These are phyloP conservation scores for Hymenoscyphus infarciens DNA, from an alignment of 2,329 filamentous ascomycete genomes.

Conservation along the genomic window DNA sequence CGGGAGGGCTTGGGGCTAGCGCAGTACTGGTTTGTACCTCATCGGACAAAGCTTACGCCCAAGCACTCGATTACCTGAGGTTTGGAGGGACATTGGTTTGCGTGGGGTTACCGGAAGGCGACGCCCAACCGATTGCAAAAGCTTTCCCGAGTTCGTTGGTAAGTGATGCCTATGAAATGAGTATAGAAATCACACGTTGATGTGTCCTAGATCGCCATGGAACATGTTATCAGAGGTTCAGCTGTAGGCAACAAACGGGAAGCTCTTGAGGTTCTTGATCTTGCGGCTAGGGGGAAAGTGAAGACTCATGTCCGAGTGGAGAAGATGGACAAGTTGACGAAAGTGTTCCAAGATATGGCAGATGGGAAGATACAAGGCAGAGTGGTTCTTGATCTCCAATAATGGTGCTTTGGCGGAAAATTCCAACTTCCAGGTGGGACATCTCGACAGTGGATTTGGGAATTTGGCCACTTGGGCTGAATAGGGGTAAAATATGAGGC, in stretches of 20 bases:
- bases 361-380: constrained; percentile 43
- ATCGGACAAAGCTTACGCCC: constrained; percentile 48
- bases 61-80: constrained; percentile 45
- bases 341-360: constrained; percentile 44
- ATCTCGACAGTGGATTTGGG: not conserved
- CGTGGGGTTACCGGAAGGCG: constrained; percentile 48
- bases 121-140: constrained; percentile 42
- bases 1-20: constrained; percentile 47
- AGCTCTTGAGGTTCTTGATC: constrained; percentile 46
- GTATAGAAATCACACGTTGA: not conserved
- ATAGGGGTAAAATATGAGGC: not conserved
- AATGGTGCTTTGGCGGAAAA: not conserved
- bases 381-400: constrained; percentile 44
- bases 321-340: constrained; percentile 45
- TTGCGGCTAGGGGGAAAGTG: constrained; percentile 46
- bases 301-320: constrained; percentile 43
- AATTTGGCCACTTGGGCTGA: not conserved
- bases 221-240: constrained; percentile 46
- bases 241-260: constrained; percentile 49
- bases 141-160: constrained; percentile 41
- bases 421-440: not conserved
- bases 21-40: constrained; percentile 55
- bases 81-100: constrained; percentile 50
- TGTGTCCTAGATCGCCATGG: constrained; percentile 34
- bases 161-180: not conserved